phyloP scores from a whole-genome alignment of 2,329 filamentous ascomycete species.

The Neonectria coccinea region DNA sequence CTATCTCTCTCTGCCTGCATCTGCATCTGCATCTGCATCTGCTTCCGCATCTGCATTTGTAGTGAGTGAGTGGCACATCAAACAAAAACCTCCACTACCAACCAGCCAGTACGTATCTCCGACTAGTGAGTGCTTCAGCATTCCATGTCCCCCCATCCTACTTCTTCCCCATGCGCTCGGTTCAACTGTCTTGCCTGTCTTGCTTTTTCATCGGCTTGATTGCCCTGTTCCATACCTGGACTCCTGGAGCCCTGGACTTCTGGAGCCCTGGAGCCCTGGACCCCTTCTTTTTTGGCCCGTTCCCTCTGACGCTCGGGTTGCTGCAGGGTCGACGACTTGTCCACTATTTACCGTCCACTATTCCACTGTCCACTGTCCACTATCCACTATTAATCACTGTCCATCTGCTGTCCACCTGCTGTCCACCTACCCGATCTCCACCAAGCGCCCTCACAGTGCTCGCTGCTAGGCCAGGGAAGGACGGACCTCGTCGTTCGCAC shows the following conservation, averaged over 20 bases:
- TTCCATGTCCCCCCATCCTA: too few species aligned
- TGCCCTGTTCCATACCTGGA: neutral
- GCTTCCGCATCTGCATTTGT: neutral
- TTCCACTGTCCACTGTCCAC: too few species aligned
- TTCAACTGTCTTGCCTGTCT: neutral
- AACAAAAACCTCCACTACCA: neutral
- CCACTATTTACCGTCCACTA: too few species aligned
- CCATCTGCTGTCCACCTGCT: too few species aligned
- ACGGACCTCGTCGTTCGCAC: constrained; percentile 17
- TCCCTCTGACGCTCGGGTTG: constrained; percentile 1
- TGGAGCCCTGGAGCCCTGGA: neutral
- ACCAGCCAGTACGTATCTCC: too few species aligned
- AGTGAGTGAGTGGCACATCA: too few species aligned
- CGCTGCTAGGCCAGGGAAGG: constrained; percentile 17
- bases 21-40: neutral
- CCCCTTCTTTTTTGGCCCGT: neutral
- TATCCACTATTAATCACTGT: too few species aligned
- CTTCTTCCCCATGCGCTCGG: neutral
- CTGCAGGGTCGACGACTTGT: constrained; percentile 19
- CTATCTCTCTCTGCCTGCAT: neutral
- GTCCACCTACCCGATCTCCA: constrained; percentile 7
- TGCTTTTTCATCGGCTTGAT: neutral
- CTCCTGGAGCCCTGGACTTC: neutral
- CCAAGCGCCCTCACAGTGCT: constrained; percentile 6
- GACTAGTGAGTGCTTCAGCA: too few species aligned